Percentiles rank a stretch among this genome's conserved stretches.
These are phyloP conservation scores for Phtheirospermum japonicum DNA, from an alignment of 257 asterid genomes.

Conservation along the genomic window DNA sequence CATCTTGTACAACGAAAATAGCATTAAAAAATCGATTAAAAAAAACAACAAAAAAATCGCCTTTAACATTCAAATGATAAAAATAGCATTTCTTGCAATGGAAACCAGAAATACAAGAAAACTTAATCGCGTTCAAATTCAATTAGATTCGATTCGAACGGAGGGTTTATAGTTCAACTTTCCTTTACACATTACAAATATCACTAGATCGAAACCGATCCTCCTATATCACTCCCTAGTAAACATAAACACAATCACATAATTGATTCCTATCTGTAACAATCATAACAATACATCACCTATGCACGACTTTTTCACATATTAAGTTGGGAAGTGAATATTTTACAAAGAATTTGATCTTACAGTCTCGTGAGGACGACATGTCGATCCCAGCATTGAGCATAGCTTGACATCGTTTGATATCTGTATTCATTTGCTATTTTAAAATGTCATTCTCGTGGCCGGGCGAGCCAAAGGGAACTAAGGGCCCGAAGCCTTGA, in stretches of 20 bases:
- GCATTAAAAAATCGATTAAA: too few species aligned
- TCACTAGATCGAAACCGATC: constrained; percentile 6
- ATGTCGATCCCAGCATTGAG: background rate
- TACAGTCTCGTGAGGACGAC: background rate
- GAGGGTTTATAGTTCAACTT: background rate
- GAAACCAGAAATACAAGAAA: too few species aligned
- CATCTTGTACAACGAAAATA: too few species aligned
- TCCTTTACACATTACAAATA: constrained; percentile 21
- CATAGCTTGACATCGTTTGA: background rate
- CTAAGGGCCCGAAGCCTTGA: constrained; percentile 93
- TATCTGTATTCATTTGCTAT: background rate
- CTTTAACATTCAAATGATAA: too few species aligned
- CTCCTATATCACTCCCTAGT: background rate
- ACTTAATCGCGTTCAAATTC: too few species aligned
- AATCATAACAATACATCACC: background rate
- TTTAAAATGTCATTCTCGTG: constrained; percentile 46
- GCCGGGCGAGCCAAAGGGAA: constrained; percentile 95
- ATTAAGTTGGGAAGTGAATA: background rate
- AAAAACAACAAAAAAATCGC: too few species aligned
- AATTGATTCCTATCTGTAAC: constrained; percentile 5
- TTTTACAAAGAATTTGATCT: constrained; percentile 11
- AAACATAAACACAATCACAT: constrained; percentile 23
- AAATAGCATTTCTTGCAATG: too few species aligned
- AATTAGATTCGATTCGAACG: background rate
- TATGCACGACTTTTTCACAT: background rate